Conservation (phyloP, 129 eudicot genomes). For the Smallanthus sonchifolius region DNA sequence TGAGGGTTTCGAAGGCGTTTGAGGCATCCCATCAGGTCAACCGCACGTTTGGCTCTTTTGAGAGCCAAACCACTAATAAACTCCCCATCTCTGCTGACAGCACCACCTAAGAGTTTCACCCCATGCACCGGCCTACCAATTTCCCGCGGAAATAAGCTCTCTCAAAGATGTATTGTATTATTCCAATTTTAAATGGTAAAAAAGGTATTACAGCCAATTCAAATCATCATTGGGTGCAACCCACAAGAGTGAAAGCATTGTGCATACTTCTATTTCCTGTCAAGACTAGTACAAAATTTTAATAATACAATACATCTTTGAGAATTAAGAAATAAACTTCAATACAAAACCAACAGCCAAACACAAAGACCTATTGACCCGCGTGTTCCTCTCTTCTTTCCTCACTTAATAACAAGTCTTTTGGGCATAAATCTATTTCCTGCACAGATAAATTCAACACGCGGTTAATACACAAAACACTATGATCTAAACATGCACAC, state of each 20-base stretch:
- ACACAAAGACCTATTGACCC: neutral
- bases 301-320: conserved; percentile 1
- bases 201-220: too few species aligned
- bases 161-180: too few species aligned
- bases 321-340: neutral
- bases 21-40: too few species aligned
- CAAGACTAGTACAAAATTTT: neutral
- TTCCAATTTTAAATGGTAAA: too few species aligned
- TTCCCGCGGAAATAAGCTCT: too few species aligned
- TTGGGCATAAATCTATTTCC: conserved; percentile 5
- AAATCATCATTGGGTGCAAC: neutral
- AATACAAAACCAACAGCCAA: neutral
- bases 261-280: neutral
- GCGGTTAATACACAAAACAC: neutral
- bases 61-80: too few species aligned
- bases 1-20: too few species aligned
- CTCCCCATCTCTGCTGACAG: too few species aligned
- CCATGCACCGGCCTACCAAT: too few species aligned
- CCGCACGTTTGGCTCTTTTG: too few species aligned
- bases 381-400: neutral
- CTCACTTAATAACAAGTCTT: neutral
- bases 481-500: neutral
- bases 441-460: conserved; percentile 1
- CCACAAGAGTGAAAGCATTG: neutral
- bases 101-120: too few species aligned